phyloP scores from a whole-genome alignment of 2,329 filamentous ascomycete species.

The Scleromitrula shiraiana region DNA sequence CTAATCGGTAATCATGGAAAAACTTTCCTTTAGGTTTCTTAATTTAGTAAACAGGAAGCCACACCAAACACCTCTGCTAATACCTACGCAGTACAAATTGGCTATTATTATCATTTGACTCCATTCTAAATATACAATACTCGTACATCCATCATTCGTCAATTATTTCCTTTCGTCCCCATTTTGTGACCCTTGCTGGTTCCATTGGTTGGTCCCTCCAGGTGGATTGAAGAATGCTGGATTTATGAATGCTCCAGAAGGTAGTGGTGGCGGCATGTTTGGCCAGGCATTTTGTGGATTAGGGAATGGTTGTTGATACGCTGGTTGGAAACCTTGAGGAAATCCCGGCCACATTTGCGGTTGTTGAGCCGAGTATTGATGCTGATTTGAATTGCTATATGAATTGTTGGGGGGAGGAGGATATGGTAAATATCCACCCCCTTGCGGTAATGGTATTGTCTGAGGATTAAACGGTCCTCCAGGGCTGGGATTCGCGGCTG shows the following conservation, averaged over 20 bases:
- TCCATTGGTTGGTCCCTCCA: constrained; percentile 16
- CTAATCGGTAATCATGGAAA: neutral
- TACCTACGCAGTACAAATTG: neutral
- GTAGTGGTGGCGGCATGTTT: constrained; percentile 9
- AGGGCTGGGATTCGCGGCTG: constrained; percentile 8
- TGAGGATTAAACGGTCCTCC: constrained; percentile 11
- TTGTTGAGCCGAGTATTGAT: constrained; percentile 13
- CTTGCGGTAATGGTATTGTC: constrained; percentile 9
- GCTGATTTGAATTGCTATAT: neutral
- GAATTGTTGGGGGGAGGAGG: constrained; percentile 11
- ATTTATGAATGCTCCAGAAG: constrained; percentile 25
- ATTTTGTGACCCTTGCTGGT: constrained; percentile 16
- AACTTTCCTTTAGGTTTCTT: too few species aligned
- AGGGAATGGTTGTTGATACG: constrained; percentile 11
- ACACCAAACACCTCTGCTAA: too few species aligned
- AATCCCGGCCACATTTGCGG: constrained; percentile 23
- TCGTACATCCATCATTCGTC: constrained; percentile 4
- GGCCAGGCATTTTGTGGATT: constrained; percentile 18
- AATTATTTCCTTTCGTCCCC: constrained; percentile 1
- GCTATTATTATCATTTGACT: too few species aligned
- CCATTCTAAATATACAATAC: neutral
- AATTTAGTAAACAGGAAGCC: too few species aligned
- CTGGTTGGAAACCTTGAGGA: constrained; percentile 15
- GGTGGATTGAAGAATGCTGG: constrained; percentile 24
- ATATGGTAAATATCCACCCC: neutral